These are phyloP conservation scores for Chrysosporium keratinophilum DNA, from an alignment of 2,329 filamentous ascomycete species.

Conservation along the genomic window DNA sequence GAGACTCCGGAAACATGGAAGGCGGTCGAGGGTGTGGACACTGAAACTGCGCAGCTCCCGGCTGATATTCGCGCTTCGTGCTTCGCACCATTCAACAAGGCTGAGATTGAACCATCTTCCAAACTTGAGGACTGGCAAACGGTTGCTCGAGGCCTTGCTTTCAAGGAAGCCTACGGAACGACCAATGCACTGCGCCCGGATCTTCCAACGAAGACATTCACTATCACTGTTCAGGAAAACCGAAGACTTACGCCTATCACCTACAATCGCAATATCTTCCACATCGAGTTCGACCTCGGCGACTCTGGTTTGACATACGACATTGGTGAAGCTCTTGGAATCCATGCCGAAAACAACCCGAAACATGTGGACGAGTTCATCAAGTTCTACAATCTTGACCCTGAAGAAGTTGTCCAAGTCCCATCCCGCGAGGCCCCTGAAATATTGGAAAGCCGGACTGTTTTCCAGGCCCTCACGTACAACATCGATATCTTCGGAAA, in stretches of 20 bases:
- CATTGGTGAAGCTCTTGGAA: constrained; percentile 92
- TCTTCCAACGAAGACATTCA: constrained; percentile 70
- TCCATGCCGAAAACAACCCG: constrained; percentile 88
- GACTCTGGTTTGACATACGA: constrained; percentile 86
- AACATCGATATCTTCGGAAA: constrained; percentile 96
- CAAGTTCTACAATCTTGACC: constrained; percentile 72
- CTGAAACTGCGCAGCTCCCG: constrained; percentile 40
- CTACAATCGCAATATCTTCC: constrained; percentile 99
- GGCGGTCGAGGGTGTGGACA: constrained; percentile 47
- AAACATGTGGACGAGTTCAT: constrained; percentile 75
- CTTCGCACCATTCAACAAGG: constrained; percentile 70
- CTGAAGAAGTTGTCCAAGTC: constrained; percentile 79
- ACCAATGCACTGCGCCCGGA: constrained; percentile 69
- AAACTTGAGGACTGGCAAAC: constrained; percentile 68
- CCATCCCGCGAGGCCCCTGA: constrained; percentile 67
- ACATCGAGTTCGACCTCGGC: constrained; percentile 96
- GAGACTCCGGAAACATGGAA: constrained; percentile 74
- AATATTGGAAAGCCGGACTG: constrained; percentile 74
- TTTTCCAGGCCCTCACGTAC: constrained; percentile 82
- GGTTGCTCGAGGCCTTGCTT: constrained; percentile 75
- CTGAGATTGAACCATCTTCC: constrained; percentile 55
- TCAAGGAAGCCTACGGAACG: constrained; percentile 89
- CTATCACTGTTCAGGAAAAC: constrained; percentile 89
- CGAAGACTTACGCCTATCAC: constrained; percentile 75
- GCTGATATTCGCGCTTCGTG: constrained; percentile 63